Base-by-base conservation (phyloP, 768 basidiomycete genomes). In the Candolleomyces efflorescens region DNA sequence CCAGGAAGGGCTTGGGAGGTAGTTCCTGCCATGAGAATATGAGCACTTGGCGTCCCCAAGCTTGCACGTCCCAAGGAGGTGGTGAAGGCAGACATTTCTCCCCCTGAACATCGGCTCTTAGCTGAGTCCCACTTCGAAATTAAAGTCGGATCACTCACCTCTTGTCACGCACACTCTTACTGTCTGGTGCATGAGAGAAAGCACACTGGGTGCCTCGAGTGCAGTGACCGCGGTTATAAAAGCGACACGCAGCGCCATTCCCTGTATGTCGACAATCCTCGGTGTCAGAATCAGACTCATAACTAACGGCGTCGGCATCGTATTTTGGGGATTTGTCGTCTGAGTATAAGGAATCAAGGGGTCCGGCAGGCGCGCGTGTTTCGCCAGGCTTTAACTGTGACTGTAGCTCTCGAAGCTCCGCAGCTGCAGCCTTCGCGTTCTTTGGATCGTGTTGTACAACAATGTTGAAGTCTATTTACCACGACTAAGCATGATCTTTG, bases 151-250 rank as follows among this genome's bases (percentile, higher is more conserved):
- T n/a, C n/a, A 27, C 82, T 58, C 57, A 84, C 84, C 83, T 65
- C 11, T 77, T 73, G 60, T 85, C 80, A 22, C 82, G 73, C 11
- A 82, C 74, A 59, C 83, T 84, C 65, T 78, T 80, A 44, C 73
- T 63, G 59, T 85, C 82, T 0, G 83, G 82, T 0, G 81, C 79
- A 64, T 86, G 82, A 18, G 76, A 81, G 66, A 72, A 83, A 15
- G 57, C 56, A 61, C 84, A 86, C 1, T 60, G 55, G 6, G 17
- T 51, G 0, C 82, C 80, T 3, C 73, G 69, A 10, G 58, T 65
- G 63, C 83, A 84, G 0, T 79, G 79, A n/a, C 74, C 70, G 58
- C 78, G 82, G 56, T 86, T 85, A 64, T 85, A 83, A 63, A 80
- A 81, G 45, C 78, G 73, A 65, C 84, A 86, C 0, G 83, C 77